These are phyloP conservation scores for Penicillium subrubescens DNA, from an alignment of 495 filamentous ascomycete genomes.

Conservation along the genomic window DNA sequence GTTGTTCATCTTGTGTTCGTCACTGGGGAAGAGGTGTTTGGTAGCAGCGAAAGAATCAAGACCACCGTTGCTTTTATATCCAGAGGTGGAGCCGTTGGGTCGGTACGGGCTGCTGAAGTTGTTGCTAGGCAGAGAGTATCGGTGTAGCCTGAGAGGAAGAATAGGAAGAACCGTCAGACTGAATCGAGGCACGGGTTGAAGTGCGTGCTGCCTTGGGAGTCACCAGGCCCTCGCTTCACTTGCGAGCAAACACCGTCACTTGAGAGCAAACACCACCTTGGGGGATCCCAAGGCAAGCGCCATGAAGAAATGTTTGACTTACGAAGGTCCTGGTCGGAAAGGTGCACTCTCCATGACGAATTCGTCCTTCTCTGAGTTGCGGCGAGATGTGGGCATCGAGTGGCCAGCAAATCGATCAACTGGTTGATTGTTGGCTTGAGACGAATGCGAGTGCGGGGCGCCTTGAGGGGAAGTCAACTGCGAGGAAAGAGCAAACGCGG, in stretches of 20 bases:
- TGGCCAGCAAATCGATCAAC: slow-evolving; percentile 62
- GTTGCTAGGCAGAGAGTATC: slow-evolving; percentile 87
- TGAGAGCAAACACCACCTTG: neutral
- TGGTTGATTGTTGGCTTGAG: slow-evolving; percentile 18
- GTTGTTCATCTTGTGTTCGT: slow-evolving; percentile 59
- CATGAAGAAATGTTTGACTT: slow-evolving; percentile 25
- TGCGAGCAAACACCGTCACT: neutral
- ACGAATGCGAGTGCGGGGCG: slow-evolving; percentile 31
- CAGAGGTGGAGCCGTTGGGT: slow-evolving; percentile 35
- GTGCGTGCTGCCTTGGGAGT: neutral
- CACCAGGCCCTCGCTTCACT: neutral
- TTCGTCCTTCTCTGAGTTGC: slow-evolving; percentile 57
- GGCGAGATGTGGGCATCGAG: slow-evolving; percentile 83
- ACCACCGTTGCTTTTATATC: slow-evolving; percentile 46
- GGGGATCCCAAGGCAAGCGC: neutral
- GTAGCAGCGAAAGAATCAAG: slow-evolving; percentile 75
- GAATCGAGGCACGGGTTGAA: slow-evolving; percentile 7
- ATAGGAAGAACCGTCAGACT: slow-evolving; percentile 15
- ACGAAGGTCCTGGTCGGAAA: slow-evolving; percentile 43
- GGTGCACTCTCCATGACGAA: slow-evolving; percentile 39
- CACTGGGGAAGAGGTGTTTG: slow-evolving; percentile 81
- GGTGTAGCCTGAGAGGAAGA: slow-evolving; percentile 61
- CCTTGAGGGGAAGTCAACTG: slow-evolving; percentile 64
- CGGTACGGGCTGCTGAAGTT: slow-evolving; percentile 61
- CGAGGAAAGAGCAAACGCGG: slow-evolving; percentile 67